Evolutionary conservation across 768 basidiomycete genomes (phyloP).

Genomic region (Cubamyces lactineus): DNA sequence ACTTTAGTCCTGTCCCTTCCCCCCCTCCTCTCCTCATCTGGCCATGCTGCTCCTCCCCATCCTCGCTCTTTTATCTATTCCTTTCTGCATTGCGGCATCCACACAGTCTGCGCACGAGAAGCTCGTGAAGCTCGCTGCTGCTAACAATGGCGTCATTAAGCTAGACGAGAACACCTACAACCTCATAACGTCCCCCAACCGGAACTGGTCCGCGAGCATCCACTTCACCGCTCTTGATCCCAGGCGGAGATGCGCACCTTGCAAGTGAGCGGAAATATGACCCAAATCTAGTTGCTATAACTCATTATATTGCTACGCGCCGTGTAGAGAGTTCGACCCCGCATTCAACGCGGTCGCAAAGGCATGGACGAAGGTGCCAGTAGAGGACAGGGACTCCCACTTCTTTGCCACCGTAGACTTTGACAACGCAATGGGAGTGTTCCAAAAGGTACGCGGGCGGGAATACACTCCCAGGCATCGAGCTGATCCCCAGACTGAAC

Average conservation of each 20-base stretch:
- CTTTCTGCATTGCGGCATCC: slow-evolving; percentile 37
- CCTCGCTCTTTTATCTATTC: slow-evolving; percentile 39
- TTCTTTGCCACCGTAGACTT: slow-evolving; percentile 96
- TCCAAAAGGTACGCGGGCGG: slow-evolving; percentile 66
- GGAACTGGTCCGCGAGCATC: slow-evolving; percentile 87
- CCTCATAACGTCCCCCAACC: slow-evolving; percentile 69
- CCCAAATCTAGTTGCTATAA: no score
- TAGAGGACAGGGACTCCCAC: slow-evolving; percentile 71
- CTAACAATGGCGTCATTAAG: slow-evolving; percentile 78
- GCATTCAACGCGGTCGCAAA: slow-evolving; percentile 79
- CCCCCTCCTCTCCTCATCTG: slow-evolving; percentile 1
- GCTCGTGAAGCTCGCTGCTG: slow-evolving; percentile 68
- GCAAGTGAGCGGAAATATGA: slow-evolving; percentile 62
- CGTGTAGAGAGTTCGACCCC: slow-evolving; percentile 81
- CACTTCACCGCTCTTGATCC: slow-evolving; percentile 87
- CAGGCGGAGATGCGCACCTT: slow-evolving; percentile 85
- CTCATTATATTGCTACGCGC: not conserved
- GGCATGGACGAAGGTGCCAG: slow-evolving; percentile 72
- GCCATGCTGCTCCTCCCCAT: slow-evolving; percentile 35
- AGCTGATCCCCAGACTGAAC: not conserved
- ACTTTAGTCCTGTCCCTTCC: not conserved
- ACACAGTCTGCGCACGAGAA: slow-evolving; percentile 47
- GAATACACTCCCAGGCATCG: not conserved
- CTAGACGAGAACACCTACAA: slow-evolving; percentile 80
- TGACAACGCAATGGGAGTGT: slow-evolving; percentile 71